Percentiles rank a stretch among this genome's conserved stretches.
Conservation (phyloP, 768 basidiomycete genomes). For the Tubosaeta brunneosetosa region DNA sequence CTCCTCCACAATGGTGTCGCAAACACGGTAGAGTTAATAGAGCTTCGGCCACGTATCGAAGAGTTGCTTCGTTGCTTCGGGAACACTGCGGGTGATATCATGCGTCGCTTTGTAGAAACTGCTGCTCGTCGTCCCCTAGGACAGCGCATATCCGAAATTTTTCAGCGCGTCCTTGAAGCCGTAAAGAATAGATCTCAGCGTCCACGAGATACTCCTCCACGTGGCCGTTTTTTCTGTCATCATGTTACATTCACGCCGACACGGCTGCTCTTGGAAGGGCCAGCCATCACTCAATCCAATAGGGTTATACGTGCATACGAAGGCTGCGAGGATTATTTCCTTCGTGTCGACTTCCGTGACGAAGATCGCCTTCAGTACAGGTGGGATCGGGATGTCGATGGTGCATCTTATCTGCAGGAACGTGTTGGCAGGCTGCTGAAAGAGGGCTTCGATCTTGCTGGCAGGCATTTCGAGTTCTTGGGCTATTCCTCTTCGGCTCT, state of each 20-base stretch:
- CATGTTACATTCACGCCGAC: constrained; percentile 78
- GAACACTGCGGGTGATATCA: constrained; percentile 41
- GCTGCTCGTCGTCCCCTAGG: constrained; percentile 44
- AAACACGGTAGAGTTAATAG: constrained; percentile 52
- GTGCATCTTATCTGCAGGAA: constrained; percentile 46
- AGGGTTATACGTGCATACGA: constrained; percentile 68
- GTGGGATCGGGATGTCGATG: constrained; percentile 67
- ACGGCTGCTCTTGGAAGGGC: constrained; percentile 69
- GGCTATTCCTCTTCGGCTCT: constrained; percentile 79
- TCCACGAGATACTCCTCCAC: constrained; percentile 21
- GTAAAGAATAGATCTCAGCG: constrained; percentile 14
- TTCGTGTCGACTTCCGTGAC: constrained; percentile 82
- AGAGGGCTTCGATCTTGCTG: constrained; percentile 64
- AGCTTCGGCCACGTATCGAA: constrained; percentile 42
- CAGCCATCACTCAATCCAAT: constrained; percentile 72
- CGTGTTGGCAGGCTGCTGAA: constrained; percentile 59
- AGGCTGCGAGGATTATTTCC: constrained; percentile 59
- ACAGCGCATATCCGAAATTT: constrained; percentile 43
- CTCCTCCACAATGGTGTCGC: constrained; percentile 60
- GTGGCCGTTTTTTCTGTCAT: constrained; percentile 56
- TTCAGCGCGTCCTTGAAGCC: constrained; percentile 30
- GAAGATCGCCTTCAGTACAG: constrained; percentile 74
- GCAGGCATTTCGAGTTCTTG: constrained; percentile 71
- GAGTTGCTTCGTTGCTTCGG: constrained; percentile 33
- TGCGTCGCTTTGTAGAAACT: constrained; percentile 50